Evolutionary conservation across 140 eudicot species (phyloP).

Genomic region (Oenanthe javanica): DNA sequence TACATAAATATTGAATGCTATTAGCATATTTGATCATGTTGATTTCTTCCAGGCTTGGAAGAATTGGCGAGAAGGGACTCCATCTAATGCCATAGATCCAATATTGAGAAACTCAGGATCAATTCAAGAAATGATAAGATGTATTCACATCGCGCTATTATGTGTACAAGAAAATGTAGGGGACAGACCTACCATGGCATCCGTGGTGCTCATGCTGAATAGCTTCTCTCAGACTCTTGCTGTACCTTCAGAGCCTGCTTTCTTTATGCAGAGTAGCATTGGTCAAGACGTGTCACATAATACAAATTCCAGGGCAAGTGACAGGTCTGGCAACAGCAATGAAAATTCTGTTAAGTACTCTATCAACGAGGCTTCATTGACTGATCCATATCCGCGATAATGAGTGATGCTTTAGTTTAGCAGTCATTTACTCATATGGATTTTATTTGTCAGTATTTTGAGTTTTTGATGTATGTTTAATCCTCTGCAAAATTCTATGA

Average conservation of each 20-base stretch:
- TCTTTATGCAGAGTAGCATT: background rate
- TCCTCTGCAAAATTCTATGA: too few relatives aligned
- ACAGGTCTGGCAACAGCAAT: background rate
- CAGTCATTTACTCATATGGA: too few relatives aligned
- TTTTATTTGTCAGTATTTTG: too few relatives aligned
- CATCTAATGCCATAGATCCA: background rate
- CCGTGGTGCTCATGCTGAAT: too few relatives aligned
- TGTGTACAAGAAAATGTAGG: slow-evolving; percentile 2
- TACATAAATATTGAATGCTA: background rate
- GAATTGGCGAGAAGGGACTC: slow-evolving; percentile 2
- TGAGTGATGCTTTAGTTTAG: background rate
- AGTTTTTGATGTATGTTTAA: background rate
- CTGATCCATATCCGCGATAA: background rate
- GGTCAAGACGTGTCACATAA: background rate
- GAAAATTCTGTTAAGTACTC: background rate
- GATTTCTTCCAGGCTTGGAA: background rate
- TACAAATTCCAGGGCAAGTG: background rate
- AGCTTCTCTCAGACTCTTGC: too few relatives aligned
- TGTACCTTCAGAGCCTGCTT: too few relatives aligned
- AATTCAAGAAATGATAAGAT: slow-evolving; percentile 5
- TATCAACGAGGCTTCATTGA: background rate
- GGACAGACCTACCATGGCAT: too few relatives aligned
- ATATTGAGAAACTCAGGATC: background rate
- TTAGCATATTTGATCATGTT: background rate
- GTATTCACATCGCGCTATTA: background rate